These are phyloP conservation scores for Rubroboletus pulcherrimus DNA, from an alignment of 768 basidiomycete genomes.

Conservation along the genomic window DNA sequence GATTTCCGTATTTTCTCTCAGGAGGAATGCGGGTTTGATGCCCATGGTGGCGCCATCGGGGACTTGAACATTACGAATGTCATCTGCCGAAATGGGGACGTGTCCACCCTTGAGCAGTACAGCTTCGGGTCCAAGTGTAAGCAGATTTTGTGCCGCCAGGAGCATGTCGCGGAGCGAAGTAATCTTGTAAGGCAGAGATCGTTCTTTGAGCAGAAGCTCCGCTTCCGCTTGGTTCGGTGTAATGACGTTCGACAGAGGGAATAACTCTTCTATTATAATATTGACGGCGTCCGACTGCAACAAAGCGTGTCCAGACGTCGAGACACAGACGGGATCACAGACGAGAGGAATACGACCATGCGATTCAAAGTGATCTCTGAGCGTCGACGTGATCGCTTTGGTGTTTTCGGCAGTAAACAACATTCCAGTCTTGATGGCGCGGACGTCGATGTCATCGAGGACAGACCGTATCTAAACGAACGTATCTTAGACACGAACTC, in stretches of 20 bases:
- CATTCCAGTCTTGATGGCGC: conserved; percentile 90
- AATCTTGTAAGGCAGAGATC: conserved; percentile 33
- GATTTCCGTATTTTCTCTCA: conserved; percentile 62
- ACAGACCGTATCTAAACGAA: conserved; percentile 60
- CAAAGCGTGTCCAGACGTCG: conserved; percentile 82
- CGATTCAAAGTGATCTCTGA: conserved; percentile 40
- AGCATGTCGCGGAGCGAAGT: conserved; percentile 57
- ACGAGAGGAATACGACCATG: conserved; percentile 43
- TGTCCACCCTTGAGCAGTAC: conserved; percentile 90
- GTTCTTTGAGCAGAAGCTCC: conserved; percentile 54
- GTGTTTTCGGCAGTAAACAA: conserved; percentile 59
- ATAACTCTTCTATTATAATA: conserved; percentile 54
- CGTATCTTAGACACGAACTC: not conserved
- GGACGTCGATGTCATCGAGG: conserved; percentile 64
- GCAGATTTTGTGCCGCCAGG: conserved; percentile 46
- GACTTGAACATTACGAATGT: conserved; percentile 37
- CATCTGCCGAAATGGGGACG: conserved; percentile 41
- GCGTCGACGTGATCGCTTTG: conserved; percentile 45
- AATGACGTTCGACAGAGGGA: conserved; percentile 68
- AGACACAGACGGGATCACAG: conserved; percentile 89
- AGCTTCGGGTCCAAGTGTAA: conserved; percentile 45
- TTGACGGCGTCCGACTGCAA: conserved; percentile 64
- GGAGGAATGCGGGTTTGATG: conserved; percentile 43
- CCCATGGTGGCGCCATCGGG: conserved; percentile 30
- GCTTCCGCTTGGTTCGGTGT: conserved; percentile 88